Base-by-base conservation (phyloP, 768 basidiomycete genomes). In the Astraeus odoratus region DNA sequence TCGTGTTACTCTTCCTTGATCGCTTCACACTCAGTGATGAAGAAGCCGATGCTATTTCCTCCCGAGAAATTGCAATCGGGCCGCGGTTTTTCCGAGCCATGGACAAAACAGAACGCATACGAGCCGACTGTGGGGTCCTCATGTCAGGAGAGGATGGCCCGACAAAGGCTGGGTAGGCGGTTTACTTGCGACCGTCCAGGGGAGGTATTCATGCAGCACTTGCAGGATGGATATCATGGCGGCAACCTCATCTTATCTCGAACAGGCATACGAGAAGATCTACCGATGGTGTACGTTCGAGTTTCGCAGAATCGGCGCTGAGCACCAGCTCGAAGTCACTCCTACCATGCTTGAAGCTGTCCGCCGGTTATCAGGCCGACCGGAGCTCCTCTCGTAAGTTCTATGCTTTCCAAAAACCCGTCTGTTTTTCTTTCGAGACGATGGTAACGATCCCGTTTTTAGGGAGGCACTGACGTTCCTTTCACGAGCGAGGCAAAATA, bases 201-300 rank as follows among this genome's bases (percentile, higher is more conserved):
- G 18, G 4, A 24, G 8, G 19, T 10, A 42, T 30, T 27, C 43
- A 23, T 45, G 25, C 48, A 5, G 8, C 23, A 27, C 8, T 47
- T 26, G 22, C 51, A 96, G 94, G 3, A 65, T 89, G 36, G 95
- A 97, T 57, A 90, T 97, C 48, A 90, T 97, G 80, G 69, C 83
- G 0, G 71, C 80, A 7, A 96, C 90, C 0, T 81, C 85, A 0
- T 71, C 80, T 8, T 76, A 89, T 50, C 78, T 97, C 36, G 93
- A 98, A 59, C 81, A 86, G 52, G 94, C 83, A 2, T 94, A 88
- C 64, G 81, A 88, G 47, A 97, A 96, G 67, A 78, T 94, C 33
- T 74, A 84, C 46, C 81, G 91, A 20, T 94, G 86, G 80, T 79
- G 83, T 60, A 76, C 81, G 1, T 83, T 85, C 57, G 88, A 95